These are phyloP conservation scores for Wickerhamomyces strasburgensis DNA, from an alignment of 805 yeast genomes.

Conservation along the genomic window DNA sequence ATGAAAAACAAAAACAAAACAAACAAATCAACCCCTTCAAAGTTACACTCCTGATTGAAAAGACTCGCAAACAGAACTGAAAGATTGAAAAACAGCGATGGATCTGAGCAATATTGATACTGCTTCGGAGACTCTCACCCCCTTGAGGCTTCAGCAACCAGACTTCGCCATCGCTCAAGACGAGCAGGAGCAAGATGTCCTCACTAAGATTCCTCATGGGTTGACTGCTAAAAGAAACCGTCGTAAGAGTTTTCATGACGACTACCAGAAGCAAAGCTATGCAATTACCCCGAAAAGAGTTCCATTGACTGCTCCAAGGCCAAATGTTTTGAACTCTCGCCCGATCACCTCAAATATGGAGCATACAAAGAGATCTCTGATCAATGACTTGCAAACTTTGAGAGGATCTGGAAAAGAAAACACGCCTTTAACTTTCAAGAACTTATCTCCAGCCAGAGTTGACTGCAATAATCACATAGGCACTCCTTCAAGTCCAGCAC, in stretches of 20 bases:
- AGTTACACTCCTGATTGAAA: no score
- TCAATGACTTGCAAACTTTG: conserved; percentile 5
- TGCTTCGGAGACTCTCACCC: conserved; percentile 21
- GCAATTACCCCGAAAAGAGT: conserved; percentile 20
- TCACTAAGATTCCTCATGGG: conserved; percentile 42
- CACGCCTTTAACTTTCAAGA: conserved; percentile 6
- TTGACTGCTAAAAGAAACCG: conserved; percentile 29
- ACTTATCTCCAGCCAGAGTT: conserved; percentile 9
- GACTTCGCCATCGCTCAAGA: conserved; percentile 17
- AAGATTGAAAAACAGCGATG: conserved; percentile 4
- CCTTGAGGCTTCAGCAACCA: conserved; percentile 13
- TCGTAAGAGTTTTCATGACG: conserved; percentile 23
- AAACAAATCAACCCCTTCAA: neutral
- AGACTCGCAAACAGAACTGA: no score
- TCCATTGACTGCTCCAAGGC: conserved; percentile 30
- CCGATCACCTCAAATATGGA: conserved; percentile 13
- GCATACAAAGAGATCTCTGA: conserved; percentile 21
- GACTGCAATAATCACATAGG: neutral
- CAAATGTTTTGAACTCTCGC: conserved; percentile 22
- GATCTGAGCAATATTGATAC: conserved; percentile 4
- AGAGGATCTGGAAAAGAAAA: conserved; percentile 20
- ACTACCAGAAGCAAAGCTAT: conserved; percentile 1
- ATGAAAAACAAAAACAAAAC: neutral
- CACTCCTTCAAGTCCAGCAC: conserved; percentile 7
- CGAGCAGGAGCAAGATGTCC: conserved; percentile 10